Evolutionary conservation across 2,329 filamentous ascomycete species (phyloP), one percentile per base, ranked within the genome.

Genomic region (Microdochium paspali): DNA sequence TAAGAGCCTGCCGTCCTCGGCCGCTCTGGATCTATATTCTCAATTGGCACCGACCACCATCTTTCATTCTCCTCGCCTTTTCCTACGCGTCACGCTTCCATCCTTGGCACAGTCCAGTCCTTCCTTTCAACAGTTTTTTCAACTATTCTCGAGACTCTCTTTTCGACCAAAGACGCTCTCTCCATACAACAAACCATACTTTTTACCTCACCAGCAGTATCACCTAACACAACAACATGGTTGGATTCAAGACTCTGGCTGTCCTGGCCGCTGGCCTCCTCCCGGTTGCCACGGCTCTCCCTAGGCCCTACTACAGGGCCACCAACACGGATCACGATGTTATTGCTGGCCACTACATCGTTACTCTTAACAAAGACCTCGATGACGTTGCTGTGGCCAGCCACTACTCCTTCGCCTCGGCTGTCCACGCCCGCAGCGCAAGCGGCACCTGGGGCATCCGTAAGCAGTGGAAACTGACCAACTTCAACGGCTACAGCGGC

Each of bases 291-390:
- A 24, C 28, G 13, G 43, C 42, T 20, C 24, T 46, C 13, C 47
- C 47, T 13, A 44, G 25, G 20, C 46, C 46, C 10, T n/a, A n/a
- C n/a, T 21, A 10, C 9, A 24, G 12, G 23, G 42, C 24, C 26
- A 30, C 30, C 9, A 15, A 35, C 3, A 15, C 18, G 4, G 43
- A 46, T 25, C 31, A 15, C 30, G 44, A 46, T 26, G 24, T 43
- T 32, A 35, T 49, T 28, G 45, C 48, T 15, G 45, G 44, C 45
- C 47, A 42, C 26, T 49, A 43, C 23, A 49, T 49, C 48, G 18
- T 49, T 32, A 49, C 48, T 2, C 45, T 49, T n/a, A 24, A 45
- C 28, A 44, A 31, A 12, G 48, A 42, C 4, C 23, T 49, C 4
- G 25, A 44, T 10, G 24, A 18, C 10, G 24, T 10, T 13, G 39